A percentile compares a stretch with the other conserved stretches of the same genome.
These are phyloP conservation scores for Tubosaeta brunneosetosa DNA, from an alignment of 768 basidiomycete species.

Conservation along the genomic window DNA sequence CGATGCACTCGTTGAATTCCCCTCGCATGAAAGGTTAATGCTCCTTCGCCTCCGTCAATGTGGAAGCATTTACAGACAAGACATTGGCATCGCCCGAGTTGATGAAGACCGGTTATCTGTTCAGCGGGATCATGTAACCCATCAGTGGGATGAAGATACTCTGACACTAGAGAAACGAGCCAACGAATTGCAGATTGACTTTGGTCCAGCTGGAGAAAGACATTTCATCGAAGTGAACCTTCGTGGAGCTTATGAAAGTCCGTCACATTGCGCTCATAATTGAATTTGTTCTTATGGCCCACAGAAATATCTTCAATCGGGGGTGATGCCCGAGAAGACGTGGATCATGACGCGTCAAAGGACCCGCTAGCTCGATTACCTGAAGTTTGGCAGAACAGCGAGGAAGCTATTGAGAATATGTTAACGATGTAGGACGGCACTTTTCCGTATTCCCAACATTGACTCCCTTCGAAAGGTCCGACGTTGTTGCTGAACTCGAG, in stretches of 20 bases:
- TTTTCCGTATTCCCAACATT: background rate
- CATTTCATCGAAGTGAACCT: conserved; percentile 48
- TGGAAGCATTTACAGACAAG: conserved; percentile 43
- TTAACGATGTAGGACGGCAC: conserved; percentile 51
- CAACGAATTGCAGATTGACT: conserved; percentile 28
- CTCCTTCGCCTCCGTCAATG: conserved; percentile 46
- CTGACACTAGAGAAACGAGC: conserved; percentile 31
- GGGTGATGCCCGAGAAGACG: conserved; percentile 28
- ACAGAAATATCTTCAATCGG: conserved; percentile 40
- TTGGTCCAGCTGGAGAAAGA: conserved; percentile 43
- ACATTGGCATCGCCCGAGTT: conserved; percentile 27
- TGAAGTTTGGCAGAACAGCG: conserved; percentile 50
- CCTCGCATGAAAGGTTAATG: conserved; percentile 27
- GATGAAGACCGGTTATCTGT: conserved; percentile 10
- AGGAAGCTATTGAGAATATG: conserved; percentile 46
- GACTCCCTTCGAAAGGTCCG: conserved; percentile 42
- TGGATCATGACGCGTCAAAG: conserved; percentile 37
- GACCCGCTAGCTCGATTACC: conserved; percentile 52
- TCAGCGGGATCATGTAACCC: conserved; percentile 2
- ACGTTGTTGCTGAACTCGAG: conserved; percentile 54
- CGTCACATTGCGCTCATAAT: conserved; percentile 12
- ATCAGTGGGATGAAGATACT: conserved; percentile 41
- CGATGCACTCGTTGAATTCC: conserved; percentile 28
- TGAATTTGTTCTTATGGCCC: conserved; percentile 10
- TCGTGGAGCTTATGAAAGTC: conserved; percentile 52